A percentile compares a stretch with the other conserved stretches of the same genome.
Conservation (phyloP, 2,329 filamentous ascomycete genomes). For the Thelonectria rubi region DNA sequence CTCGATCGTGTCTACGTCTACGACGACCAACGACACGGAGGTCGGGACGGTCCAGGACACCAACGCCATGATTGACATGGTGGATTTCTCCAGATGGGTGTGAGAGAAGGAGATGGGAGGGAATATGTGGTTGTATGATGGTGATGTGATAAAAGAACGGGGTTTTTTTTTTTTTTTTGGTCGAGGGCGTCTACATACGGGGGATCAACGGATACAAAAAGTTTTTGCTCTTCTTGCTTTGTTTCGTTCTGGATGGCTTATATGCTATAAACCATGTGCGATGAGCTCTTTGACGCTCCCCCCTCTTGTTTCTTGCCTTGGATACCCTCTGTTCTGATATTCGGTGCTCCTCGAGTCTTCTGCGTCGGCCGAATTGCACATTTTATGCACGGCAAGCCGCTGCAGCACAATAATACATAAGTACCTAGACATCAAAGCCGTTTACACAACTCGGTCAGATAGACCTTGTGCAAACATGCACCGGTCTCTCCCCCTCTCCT, state of each 20-base stretch:
- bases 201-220: conserved; percentile 43
- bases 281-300: neutral
- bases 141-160: conserved; percentile 15
- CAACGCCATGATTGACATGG: conserved; percentile 48
- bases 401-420: no score
- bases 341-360: neutral
- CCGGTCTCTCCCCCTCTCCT: no score
- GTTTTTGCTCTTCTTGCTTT: conserved; percentile 32
- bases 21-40: conserved; percentile 65
- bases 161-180: neutral
- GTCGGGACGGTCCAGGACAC: conserved; percentile 45
- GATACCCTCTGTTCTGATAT: neutral
- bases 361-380: no score
- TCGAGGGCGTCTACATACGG: conserved; percentile 44
- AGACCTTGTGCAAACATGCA: no score
- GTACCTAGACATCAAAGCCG: no score
- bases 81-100: conserved; percentile 53
- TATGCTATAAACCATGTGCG: neutral
- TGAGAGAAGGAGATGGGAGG: conserved; percentile 30
- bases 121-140: conserved; percentile 27
- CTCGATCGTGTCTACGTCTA: conserved; percentile 63
- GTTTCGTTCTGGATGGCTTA: conserved; percentile 5
- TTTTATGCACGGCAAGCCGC: no score
- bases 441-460: no score
- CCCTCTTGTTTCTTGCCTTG: neutral